Base-by-base conservation (phyloP, 768 basidiomycete species). In the Collybiopsis luxurians region DNA sequence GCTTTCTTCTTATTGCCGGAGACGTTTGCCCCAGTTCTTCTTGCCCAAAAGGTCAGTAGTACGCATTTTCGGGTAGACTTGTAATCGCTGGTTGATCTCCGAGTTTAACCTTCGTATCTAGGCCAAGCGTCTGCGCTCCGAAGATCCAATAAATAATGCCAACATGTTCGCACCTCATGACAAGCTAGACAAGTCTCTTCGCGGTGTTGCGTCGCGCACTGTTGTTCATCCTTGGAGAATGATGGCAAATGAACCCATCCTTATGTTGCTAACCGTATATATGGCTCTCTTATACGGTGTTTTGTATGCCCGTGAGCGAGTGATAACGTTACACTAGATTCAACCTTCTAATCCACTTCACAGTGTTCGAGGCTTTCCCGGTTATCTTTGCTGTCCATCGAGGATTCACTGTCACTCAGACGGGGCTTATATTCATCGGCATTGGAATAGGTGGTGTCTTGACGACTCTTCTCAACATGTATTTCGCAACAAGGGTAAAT, bases 21-120 rank as follows among this genome's bases (percentile, higher is more conserved):
- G 69, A 88, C 87, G 4, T 89, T 84, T 60, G 81, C 79, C 0
- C 86, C 87, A 0, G 73, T 85, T 6, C 66, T 89, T 12, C 75
- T 90, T 3, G 69, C 72, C 17, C 68, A 73, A 43, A 80, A 79
- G 19, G 19, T 59, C n/a, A n/a, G n/a, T n/a, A n/a, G n/a, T n/a
- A n/a, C n/a, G n/a, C n/a, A n/a, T n/a, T n/a, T n/a, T n/a, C n/a
- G n/a, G n/a, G n/a, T n/a, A n/a, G n/a, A n/a, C n/a, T n/a, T n/a
- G n/a, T n/a, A n/a, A n/a, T n/a, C n/a, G 27, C 47, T n/a, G n/a
- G n/a, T n/a, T n/a, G n/a, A n/a, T n/a, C n/a, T n/a, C n/a, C n/a
- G n/a, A n/a, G n/a, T n/a, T n/a, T n/a, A n/a, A n/a, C n/a, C n/a
- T n/a, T n/a, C n/a, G n/a, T n/a, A n/a, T n/a, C n/a, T n/a, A 72